Evolutionary conservation across 2,329 filamentous ascomycete species (phyloP), one percentile per base, ranked within the genome.

Genomic region (Tolypocladium guangdongense): DNA sequence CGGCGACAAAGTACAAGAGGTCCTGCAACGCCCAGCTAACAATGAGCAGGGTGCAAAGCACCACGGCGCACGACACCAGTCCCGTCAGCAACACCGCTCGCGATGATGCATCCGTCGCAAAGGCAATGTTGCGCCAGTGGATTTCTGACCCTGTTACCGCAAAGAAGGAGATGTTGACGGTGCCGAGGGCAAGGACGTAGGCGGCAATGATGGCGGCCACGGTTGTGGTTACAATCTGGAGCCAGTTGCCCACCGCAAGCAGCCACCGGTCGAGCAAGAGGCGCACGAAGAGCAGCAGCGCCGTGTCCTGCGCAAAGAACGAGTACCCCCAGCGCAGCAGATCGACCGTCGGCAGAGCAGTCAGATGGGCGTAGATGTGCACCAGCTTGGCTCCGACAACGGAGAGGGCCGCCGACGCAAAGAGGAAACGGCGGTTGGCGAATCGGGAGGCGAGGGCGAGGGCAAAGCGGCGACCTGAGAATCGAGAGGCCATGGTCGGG

Each of bases 51-150:
- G 41, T 51, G 3, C 20, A 49, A 0, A 62, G 33, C 1, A 62
- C 60, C 33, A 63, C 22, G 1, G 56, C 48, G 7, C 62, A 63
- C 18, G 64, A 63, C 24, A 67, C 43, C 27, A 66, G 49, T 1
- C 67, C 68, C 1, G 66, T 60, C 2, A 69, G 59, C 14, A 71
- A 56, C 39, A 68, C 58, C 16, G 58, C 58, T 55, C 62, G 59
- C 1, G 65, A 65, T 1, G 64, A 63, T 12, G 65, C 56, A 36
- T 70, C 68, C 11, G 60, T 57, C 0, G 62, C 63, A 10, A 69
- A 49, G 14, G 57, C 65, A 24, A 68, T 55, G 48, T 71, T 69
- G 45, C 65, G 61, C 59, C 68, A 68, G 38, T 67, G 68, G 4
- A 71, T 61, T 51, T 71, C 67, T 7, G 63, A 63, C 20, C 67